A percentile compares a stretch with the other conserved stretches of the same genome.
Evolutionary conservation across 371 early-diverging fungal species (phyloP).

Genomic region (Mucor mucedo): DNA sequence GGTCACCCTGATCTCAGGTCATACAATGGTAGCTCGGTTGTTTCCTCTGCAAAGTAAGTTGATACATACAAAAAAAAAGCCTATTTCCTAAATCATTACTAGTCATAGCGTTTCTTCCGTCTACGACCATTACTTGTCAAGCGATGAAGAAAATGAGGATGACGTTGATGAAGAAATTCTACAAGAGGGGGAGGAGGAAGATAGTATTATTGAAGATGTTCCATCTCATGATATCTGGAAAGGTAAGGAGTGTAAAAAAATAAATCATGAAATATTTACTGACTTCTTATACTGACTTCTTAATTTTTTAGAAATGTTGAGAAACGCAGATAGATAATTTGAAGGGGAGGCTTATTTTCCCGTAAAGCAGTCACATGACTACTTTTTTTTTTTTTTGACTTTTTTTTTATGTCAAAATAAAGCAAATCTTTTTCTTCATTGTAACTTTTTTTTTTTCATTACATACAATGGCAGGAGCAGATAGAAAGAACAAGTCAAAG

Average conservation of each 20-base stretch:
- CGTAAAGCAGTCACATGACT: not conserved
- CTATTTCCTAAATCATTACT: not conserved
- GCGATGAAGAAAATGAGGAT: slow-evolving; percentile 19
- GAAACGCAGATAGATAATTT: slow-evolving; percentile 2
- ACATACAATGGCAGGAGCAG: slow-evolving; percentile 14
- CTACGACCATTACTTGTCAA: slow-evolving; percentile 20
- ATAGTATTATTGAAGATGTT: slow-evolving; percentile 18
- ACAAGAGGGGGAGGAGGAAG: slow-evolving; percentile 10
- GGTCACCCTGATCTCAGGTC: slow-evolving; percentile 1
- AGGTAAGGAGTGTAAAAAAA: slow-evolving; percentile 17
- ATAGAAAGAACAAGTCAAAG: slow-evolving; percentile 25
- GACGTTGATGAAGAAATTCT: slow-evolving; percentile 8
- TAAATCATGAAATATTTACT: not conserved
- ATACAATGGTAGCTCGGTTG: slow-evolving; percentile 11
- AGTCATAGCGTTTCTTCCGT: slow-evolving; percentile 12
- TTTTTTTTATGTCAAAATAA: slow-evolving; percentile 9
- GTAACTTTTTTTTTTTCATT: not conserved
- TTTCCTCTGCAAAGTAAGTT: not conserved
- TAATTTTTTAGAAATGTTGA: slow-evolving; percentile 26
- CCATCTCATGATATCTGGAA: slow-evolving; percentile 29
- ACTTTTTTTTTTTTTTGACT: slow-evolving; percentile 5
- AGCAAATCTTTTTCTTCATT: not conserved
- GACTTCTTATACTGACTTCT: not conserved
- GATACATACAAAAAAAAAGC: not conserved
- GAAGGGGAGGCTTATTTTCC: not conserved